Percentiles rank a stretch among this genome's conserved stretches.
Conservation (phyloP, 257 asterid genomes). For the Ocimum tenuiflorum region DNA sequence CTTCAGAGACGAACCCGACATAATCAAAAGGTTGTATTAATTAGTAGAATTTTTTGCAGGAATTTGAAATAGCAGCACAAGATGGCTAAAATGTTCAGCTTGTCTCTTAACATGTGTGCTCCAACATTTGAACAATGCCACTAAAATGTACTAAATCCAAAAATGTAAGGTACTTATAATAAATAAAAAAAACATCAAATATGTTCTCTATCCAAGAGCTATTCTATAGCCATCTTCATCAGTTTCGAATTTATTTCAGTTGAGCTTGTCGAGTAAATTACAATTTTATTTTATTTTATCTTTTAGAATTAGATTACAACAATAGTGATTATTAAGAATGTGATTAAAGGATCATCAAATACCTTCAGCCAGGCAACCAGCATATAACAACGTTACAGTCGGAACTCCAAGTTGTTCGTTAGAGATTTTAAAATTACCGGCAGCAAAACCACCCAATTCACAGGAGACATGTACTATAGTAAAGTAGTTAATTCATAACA, state of each 20-base stretch:
- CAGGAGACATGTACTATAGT: not conserved
- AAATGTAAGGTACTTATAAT: not conserved
- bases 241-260: not conserved
- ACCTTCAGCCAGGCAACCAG: no score
- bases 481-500: not conserved
- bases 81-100: no score
- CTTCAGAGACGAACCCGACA: conserved; percentile 50
- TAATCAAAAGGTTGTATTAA: not conserved
- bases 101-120: no score
- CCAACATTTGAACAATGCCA: no score
- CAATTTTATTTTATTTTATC: not conserved
- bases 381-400: no score
- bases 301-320: not conserved
- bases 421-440: not conserved
- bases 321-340: not conserved
- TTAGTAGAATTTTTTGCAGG: no score
- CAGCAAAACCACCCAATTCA: not conserved
- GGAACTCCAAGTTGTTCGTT: not conserved
- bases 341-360: not conserved
- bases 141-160: no score
- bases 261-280: not conserved
- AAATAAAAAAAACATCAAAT: no score
- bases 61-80: no score
- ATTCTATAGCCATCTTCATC: not conserved
- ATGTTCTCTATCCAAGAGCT: no score